phyloP scores from a whole-genome alignment of 1,139 yeast genomes.

The Trichomonascaceae sp. region DNA sequence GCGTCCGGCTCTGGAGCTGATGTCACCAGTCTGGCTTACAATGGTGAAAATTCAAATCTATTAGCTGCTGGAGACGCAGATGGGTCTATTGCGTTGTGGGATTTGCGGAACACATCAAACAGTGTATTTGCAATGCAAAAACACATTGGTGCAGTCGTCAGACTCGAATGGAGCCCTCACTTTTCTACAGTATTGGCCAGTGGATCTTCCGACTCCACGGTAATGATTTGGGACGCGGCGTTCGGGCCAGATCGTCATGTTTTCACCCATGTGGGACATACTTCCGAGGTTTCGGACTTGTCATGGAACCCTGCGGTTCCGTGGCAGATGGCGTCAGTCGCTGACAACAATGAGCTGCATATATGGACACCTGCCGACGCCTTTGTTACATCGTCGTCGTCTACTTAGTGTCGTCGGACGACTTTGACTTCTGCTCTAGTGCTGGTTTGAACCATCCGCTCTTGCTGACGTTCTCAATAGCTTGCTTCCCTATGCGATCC shows the following conservation, averaged over 20 bases:
- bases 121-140: conserved; percentile 24
- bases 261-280: conserved; percentile 82
- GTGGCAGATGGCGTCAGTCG: conserved; percentile 70
- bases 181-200: conserved; percentile 50
- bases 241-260: conserved; percentile 23
- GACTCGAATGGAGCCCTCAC: conserved; percentile 65
- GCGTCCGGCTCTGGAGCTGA: conserved; percentile 11
- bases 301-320: conserved; percentile 75
- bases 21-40: conserved; percentile 55
- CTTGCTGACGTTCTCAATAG: background rate
- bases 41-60: conserved; percentile 39
- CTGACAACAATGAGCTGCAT: conserved; percentile 82
- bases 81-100: conserved; percentile 58
- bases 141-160: conserved; percentile 51
- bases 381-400: conserved; percentile 17
- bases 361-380: conserved; percentile 52
- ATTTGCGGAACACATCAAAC: conserved; percentile 35
- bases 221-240: conserved; percentile 56
- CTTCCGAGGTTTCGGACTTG: conserved; percentile 75
- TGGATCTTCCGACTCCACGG: conserved; percentile 59
- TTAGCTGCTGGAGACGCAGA: conserved; percentile 58
- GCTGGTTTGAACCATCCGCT: background rate
- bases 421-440: background rate
- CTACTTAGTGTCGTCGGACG: background rate
- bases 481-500: conserved; percentile 6